Evolutionary conservation across 1,284 basidiomycete species (phyloP).

Genomic region (Neolentinus lepideus): DNA sequence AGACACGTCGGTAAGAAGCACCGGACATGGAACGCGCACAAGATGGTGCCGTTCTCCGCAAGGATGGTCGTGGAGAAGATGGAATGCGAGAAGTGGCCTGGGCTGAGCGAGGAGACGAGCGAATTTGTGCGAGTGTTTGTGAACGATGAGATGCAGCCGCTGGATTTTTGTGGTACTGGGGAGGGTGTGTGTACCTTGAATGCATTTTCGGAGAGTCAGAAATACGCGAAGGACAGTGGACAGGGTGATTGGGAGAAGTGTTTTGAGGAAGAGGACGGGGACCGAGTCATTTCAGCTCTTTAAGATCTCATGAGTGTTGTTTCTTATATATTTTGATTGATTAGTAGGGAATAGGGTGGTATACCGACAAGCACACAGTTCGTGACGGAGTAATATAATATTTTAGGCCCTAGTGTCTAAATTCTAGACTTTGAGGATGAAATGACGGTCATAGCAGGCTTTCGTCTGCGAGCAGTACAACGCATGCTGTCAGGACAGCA

Average conservation of each 20-base stretch:
- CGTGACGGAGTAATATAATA: no score
- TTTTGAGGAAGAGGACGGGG: conserved; percentile 14
- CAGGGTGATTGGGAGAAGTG: conserved; percentile 64
- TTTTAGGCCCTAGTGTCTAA: no score
- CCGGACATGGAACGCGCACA: conserved; percentile 48
- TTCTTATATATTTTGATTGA: background rate
- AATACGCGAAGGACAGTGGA: conserved; percentile 57
- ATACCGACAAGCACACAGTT: no score
- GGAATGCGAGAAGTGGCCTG: conserved; percentile 24
- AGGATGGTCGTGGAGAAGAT: conserved; percentile 61
- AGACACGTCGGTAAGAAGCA: conserved; percentile 23
- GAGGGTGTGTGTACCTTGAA: conserved; percentile 58
- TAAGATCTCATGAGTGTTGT: no score
- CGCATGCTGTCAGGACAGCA: conserved; percentile 44
- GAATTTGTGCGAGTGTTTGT: conserved; percentile 56
- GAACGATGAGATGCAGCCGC: conserved; percentile 59
- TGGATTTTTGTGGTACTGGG: conserved; percentile 50
- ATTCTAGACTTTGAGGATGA: no score
- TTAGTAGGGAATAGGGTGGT: no score
- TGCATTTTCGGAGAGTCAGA: conserved; percentile 66
- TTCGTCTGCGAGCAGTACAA: conserved; percentile 33
- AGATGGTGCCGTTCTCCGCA: conserved; percentile 56
- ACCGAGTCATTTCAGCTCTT: no score
- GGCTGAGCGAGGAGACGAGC: background rate
- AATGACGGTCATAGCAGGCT: background rate